Conservation (phyloP, 306 rosid genomes). For the Corylus americana region DNA sequence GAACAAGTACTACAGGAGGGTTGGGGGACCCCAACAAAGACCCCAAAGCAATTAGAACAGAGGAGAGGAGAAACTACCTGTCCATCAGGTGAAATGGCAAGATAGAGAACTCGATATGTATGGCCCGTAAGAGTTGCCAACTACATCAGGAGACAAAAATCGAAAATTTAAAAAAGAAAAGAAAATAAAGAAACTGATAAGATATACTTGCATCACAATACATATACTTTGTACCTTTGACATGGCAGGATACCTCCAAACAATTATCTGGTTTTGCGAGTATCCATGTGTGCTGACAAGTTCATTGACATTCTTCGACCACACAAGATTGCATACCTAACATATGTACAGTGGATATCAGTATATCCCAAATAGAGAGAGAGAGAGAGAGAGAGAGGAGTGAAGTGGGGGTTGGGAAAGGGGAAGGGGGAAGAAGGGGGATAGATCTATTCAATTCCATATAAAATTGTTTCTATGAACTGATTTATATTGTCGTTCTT, state of each 20-base stretch:
- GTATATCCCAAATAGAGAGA: constrained; percentile 6
- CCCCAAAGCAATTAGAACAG: background rate
- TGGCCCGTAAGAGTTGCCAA: constrained; percentile 96
- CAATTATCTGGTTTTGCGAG: constrained; percentile 97
- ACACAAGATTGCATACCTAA: constrained; percentile 97
- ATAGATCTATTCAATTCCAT: background rate
- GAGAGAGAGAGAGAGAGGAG: background rate
- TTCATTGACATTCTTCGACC: constrained; percentile 99
- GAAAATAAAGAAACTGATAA: background rate
- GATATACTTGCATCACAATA: constrained; percentile 7
- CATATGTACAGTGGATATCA: constrained; percentile 28
- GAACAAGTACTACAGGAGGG: too few relatives aligned
- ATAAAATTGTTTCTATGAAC: background rate
- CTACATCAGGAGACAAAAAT: constrained; percentile 44
- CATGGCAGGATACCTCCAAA: constrained; percentile 98
- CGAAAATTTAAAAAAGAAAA: constrained; percentile 9
- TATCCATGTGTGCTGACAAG: constrained; percentile 97
- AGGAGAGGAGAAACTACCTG: constrained; percentile 54
- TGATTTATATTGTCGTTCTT: background rate
- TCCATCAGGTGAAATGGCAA: constrained; percentile 97
- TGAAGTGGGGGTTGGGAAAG: too few relatives aligned
- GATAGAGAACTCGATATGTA: constrained; percentile 92
- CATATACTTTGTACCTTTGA: constrained; percentile 66
- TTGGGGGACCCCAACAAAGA: too few relatives aligned
- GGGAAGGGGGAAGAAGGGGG: background rate